Evolutionary conservation across 2,329 filamentous ascomycete species (phyloP), one percentile per base, ranked within the genome.

Genomic region (Exophiala sideris): DNA sequence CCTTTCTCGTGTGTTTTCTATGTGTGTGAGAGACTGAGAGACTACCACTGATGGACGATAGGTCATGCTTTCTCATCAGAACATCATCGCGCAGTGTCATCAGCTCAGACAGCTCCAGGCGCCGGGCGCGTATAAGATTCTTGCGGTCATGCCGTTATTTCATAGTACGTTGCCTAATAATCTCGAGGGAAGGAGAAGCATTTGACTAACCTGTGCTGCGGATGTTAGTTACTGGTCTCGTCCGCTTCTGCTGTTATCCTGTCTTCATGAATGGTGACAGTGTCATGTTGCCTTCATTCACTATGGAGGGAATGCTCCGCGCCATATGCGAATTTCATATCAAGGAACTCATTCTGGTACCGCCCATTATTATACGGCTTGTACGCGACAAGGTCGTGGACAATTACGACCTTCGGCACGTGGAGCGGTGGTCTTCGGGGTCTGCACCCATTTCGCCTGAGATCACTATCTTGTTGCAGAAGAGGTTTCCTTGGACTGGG

Each of bases 251-350:
- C 57, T 82, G 86, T 63, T 73, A 87, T 0, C 84, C 85, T 0
- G 68, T 86, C 29, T 68, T 83, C 11, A 71, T 85, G 45, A 86
- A 87, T 63, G 82, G 81, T 12, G 77, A 86, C 61, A 81, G 85
- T 24, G 76, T 82, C 64, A 84, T 87, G 76, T 74, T 87, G 1
- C 80, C 83, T 0, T 67, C 75, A 1, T 88, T 87, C 68, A 82
- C 76, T 10, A 81, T 86, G 75, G 70, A 76, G 29, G 66, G 68
- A 12, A 82, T 85, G 77, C 76, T 85, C 9, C 61, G 73, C 34
- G 73, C 79, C 0, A 73, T 84, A n/a, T 69, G 72, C 36, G 67
- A 77, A 39, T 78, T 82, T 69, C 70, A 77, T 52, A 76, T 84
- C 60, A 68, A 67, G 3, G 82, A 85, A 62, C 67, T 84, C 1